Percentiles rank a stretch among this genome's conserved stretches.
Conservation (phyloP, 2,329 filamentous ascomycete species). For the Trichoderma semiorbis region DNA sequence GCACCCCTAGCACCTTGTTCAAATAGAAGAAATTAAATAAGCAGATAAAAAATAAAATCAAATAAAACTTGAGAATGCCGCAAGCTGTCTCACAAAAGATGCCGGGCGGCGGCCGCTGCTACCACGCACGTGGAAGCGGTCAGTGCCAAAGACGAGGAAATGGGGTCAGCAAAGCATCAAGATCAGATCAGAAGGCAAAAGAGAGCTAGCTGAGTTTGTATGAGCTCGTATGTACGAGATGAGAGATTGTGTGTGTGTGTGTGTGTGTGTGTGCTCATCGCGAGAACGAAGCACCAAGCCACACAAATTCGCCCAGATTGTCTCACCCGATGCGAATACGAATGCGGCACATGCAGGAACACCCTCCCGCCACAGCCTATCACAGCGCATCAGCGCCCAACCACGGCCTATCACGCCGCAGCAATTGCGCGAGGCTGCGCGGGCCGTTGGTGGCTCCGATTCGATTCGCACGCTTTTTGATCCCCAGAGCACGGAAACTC, state of each 20-base stretch:
- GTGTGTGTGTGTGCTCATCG: not conserved
- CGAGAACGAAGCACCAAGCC: not conserved
- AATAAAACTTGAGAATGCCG: not conserved
- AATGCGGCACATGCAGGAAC: slow-evolving; percentile 15
- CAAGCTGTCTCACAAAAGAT: not conserved
- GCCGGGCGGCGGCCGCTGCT: not conserved
- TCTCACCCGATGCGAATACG: slow-evolving; percentile 14
- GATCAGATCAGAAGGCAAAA: not conserved
- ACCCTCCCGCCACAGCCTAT: not conserved
- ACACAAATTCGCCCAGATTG: not conserved
- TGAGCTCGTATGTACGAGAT: not conserved
- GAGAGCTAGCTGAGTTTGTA: not conserved
- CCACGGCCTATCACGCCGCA: not conserved
- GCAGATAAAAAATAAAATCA: too few relatives aligned
- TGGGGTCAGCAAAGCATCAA: not conserved
- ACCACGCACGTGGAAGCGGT: not conserved
- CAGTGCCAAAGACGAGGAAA: not conserved
- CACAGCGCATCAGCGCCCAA: not conserved
- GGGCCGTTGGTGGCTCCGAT: slow-evolving; percentile 9
- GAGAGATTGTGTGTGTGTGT: not conserved
- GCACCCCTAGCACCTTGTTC: not conserved
- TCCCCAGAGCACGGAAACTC: slow-evolving; percentile 15
- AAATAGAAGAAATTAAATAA: not conserved
- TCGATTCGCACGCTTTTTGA: not conserved
- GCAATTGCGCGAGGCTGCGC: not conserved